Base-by-base conservation (phyloP, 2,329 filamentous ascomycete species). In the Decorospora gaudefroyi region DNA sequence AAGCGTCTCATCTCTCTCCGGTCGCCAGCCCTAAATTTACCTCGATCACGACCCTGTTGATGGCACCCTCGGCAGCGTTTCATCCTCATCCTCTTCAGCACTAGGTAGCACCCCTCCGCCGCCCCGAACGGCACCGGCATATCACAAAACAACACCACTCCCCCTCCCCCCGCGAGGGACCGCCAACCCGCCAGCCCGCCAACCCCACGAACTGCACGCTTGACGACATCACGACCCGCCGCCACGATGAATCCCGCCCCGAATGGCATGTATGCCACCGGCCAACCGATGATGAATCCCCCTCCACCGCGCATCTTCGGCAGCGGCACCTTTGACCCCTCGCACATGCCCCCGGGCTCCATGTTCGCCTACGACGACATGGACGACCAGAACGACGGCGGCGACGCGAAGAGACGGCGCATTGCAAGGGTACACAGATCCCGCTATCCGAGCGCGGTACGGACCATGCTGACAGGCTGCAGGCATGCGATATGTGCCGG, bases 401-500 rank as follows among this genome's bases (percentile, higher is more conserved):
- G 73, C 31, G 92, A 96, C 64, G 83, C 90, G 13, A 97, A 96
- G 78, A 81, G 90, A 67, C 81, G 91, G 71, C 83, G 90, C 64
- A 96, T 96, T 61, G 90, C 90, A 49, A 83, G 89, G 75, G 88
- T 92, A 80, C 76, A 51, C 32, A 44, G 27, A 25, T 22, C 29
- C 9, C 51, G 45, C 51, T 17, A 16, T 26, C 16, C n/a, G 33
- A n/a, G 30, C 19, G 13, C 11, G 13, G 12, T 16, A 13, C 26
- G 44, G 30, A 41, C 39, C 34, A 22, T 56, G 55, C 62, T 65
- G 51, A 66, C 61, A 35, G 22, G 28, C 19, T 54, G 31, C 61
- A 91, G 88, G 90, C 90, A 37, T 96, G 90, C 74, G 91, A 96
- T 62, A 95, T 95, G 90, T 97, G 92, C 69, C 82, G 91, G 61